Conservation (phyloP, 345 rosid genomes). For the Eucalyptus rudis region DNA sequence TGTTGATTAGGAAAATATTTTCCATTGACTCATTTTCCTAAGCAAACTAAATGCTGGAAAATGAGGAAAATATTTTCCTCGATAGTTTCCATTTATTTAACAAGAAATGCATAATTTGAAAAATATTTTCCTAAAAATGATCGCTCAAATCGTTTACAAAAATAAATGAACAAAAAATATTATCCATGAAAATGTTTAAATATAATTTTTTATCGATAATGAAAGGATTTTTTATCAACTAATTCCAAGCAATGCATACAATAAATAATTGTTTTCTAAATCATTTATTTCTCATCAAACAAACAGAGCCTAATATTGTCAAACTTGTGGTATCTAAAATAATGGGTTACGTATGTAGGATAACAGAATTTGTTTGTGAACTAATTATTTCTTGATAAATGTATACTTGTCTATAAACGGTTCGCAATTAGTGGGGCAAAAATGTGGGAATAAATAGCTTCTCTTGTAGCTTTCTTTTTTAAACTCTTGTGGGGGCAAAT, state of each 20-base stretch:
- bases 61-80: too few relatives aligned
- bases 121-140: background rate
- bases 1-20: too few relatives aligned
- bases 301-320: background rate
- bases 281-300: background rate
- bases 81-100: fast-evolving
- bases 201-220: background rate
- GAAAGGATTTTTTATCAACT: fast-evolving
- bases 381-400: background rate
- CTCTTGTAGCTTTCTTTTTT: background rate
- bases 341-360: background rate
- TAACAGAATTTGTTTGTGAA: background rate
- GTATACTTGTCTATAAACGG: background rate
- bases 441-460: background rate
- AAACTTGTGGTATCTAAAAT: background rate
- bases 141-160: background rate
- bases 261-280: background rate
- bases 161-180: background rate
- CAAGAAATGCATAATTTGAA: background rate
- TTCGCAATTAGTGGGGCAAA: background rate
- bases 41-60: too few relatives aligned
- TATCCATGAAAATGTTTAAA: background rate
- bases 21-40: too few relatives aligned
- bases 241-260: background rate
- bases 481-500: background rate